These are phyloP conservation scores for Fusarium marasasianum DNA, from an alignment of 2,329 filamentous ascomycete species.

Conservation along the genomic window DNA sequence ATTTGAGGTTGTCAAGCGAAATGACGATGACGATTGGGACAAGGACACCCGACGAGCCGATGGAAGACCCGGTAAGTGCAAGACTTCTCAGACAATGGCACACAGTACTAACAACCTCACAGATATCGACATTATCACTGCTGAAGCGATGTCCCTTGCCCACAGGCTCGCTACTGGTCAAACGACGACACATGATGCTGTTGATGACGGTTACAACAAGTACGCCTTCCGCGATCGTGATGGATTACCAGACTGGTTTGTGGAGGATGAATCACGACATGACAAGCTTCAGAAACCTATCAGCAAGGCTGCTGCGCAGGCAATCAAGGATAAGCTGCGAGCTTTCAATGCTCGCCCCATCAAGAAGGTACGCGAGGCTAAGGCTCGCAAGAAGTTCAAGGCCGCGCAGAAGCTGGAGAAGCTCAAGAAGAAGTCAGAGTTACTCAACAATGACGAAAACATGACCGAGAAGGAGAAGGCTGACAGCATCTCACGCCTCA, in stretches of 20 bases:
- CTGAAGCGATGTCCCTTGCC: slow-evolving; percentile 97
- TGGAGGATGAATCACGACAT: slow-evolving; percentile 89
- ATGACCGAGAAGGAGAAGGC: slow-evolving; percentile 98
- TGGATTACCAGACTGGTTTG: slow-evolving; percentile 95
- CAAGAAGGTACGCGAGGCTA: slow-evolving; percentile 98
- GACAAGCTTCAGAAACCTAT: slow-evolving; percentile 89
- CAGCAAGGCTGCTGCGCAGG: slow-evolving; percentile 85
- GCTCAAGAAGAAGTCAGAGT: slow-evolving; percentile 94
- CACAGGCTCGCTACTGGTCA: slow-evolving; percentile 90
- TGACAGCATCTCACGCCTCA: slow-evolving; percentile 80
- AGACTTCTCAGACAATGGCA: background rate
- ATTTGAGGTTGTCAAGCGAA: slow-evolving; percentile 70
- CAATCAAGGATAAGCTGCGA: slow-evolving; percentile 93
- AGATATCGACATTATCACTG: slow-evolving; percentile 99
- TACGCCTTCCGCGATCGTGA: slow-evolving; percentile 90
- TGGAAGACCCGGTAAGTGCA: slow-evolving; percentile 65
- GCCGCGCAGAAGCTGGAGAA: slow-evolving; percentile 91
- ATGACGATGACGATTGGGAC: slow-evolving; percentile 70
- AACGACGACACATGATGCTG: slow-evolving; percentile 78
- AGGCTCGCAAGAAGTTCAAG: slow-evolving; percentile 97
- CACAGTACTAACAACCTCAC: background rate
- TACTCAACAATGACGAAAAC: slow-evolving; percentile 87
- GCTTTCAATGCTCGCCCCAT: slow-evolving; percentile 95
- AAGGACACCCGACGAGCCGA: slow-evolving; percentile 70
- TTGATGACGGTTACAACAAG: slow-evolving; percentile 95